These are phyloP conservation scores for Trypanosoma melophagium DNA, from an alignment of 208 protist species.

Conservation along the genomic window DNA sequence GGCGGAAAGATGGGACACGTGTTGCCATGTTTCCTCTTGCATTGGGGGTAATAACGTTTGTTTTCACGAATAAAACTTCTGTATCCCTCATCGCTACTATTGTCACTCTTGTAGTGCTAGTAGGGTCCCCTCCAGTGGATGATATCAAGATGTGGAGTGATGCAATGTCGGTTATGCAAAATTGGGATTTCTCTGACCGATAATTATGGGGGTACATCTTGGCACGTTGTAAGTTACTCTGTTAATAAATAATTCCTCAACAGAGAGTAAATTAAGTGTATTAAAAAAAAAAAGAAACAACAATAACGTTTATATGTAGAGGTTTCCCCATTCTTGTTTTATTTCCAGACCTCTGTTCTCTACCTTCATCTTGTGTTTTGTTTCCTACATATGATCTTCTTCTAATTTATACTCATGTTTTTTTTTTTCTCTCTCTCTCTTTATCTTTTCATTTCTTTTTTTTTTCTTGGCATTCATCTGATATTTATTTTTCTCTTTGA, in stretches of 20 bases:
- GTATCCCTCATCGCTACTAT: not conserved
- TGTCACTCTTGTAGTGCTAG: not conserved
- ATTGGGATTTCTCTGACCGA: not conserved
- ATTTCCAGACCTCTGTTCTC: too few species aligned
- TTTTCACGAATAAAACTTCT: not conserved
- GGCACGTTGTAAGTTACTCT: too few species aligned
- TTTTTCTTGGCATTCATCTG: too few species aligned
- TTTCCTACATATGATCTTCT: too few species aligned
- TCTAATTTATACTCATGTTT: not conserved
- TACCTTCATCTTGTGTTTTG: too few species aligned
- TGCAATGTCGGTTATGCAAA: not conserved
- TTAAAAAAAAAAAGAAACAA: not conserved
- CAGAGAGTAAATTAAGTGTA: too few species aligned
- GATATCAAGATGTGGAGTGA: constrained; percentile 1
- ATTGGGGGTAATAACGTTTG: constrained; percentile 10
- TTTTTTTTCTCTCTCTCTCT: not conserved
- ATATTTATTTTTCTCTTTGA: too few species aligned
- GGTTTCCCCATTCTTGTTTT: too few species aligned
- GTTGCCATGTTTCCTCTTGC: constrained; percentile 8
- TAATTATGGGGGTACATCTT: too few species aligned
- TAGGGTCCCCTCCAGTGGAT: constrained; percentile 3
- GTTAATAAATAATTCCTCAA: too few species aligned
- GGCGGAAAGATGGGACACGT: constrained; percentile 3
- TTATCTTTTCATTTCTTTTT: too few species aligned
- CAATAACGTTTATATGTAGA: not conserved